These are phyloP conservation scores for Suillus hirtellus DNA, from an alignment of 768 basidiomycete species.

Conservation along the genomic window DNA sequence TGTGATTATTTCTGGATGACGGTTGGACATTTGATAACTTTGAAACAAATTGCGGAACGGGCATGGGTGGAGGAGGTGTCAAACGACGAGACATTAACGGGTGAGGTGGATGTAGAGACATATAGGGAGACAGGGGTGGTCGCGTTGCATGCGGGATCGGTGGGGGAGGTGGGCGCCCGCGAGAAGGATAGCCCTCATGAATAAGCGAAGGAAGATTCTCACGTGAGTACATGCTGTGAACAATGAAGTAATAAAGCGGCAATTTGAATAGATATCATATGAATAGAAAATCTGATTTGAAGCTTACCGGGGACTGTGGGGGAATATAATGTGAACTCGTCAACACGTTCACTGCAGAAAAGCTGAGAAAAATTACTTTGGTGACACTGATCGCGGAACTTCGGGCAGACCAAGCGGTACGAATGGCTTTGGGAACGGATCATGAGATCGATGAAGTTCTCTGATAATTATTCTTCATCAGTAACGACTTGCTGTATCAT, in stretches of 20 bases:
- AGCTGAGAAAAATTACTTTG: conserved; percentile 20
- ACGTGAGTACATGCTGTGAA: conserved; percentile 21
- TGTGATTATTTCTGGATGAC: conserved; percentile 9
- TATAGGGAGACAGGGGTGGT: conserved; percentile 11
- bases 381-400: conserved; percentile 16
- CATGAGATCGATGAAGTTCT: conserved; percentile 19
- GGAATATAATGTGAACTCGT: conserved; percentile 11
- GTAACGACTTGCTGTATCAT: not conserved
- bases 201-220: conserved; percentile 21
- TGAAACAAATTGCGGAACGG: conserved; percentile 13
- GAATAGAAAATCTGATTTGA: conserved; percentile 11
- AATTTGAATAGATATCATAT: conserved; percentile 10
- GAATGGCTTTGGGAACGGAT: conserved; percentile 21
- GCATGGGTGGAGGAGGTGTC: conserved; percentile 4
- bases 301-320: conserved; percentile 28
- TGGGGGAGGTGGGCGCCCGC: not conserved
- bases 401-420: conserved; percentile 21
- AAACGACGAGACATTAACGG: not conserved
- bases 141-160: conserved; percentile 18
- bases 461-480: not conserved
- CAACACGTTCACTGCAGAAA: conserved; percentile 7
- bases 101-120: not conserved
- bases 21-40: conserved; percentile 14
- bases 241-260: conserved; percentile 8
- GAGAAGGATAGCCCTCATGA: conserved; percentile 1